Evolutionary conservation across 2,329 filamentous ascomycete genomes (phyloP), one percentile per base, ranked within the genome.

Genomic region (Talaromyces islandicus): DNA sequence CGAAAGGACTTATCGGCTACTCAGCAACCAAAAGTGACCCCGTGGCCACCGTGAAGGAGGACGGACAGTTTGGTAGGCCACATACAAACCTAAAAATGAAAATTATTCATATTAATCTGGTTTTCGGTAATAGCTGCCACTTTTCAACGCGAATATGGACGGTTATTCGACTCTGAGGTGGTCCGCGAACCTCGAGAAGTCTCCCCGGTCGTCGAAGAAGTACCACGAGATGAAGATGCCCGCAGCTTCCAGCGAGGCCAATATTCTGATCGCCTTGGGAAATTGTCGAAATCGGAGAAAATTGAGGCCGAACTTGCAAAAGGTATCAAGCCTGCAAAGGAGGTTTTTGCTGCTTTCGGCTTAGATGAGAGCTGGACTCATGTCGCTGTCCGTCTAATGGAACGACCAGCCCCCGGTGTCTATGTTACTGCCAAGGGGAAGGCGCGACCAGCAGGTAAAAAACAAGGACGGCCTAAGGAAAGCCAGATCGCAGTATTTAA

Each of bases 401-500:
- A 76, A 29, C 72, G 73, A n/a, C 66, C 70, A 12, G 63, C 60
- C 3, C 68, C 74, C 12, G 77, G 78, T 10, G 68, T 78, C 11
- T 78, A 77, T 60, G 60, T 78, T 25, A 78, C 77, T 11, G 68
- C 73, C 4, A 66, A 65, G 43, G 75, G 75, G 19, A 73, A 70
- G 59, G 70, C 75, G 38, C 69, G 74, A 56, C 72, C 75, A 21
- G 65, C 68, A n/a, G 75, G 72, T 2, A 74, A 72, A 57, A 66
- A 63, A 43, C 70, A 70, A 65, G 75, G 75, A 19, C 75, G 75
- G 9, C 74, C 75, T 41, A 67, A 67, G 35, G 69, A 66, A 56
- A 76, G 74, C 50, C 70, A 72, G n/a, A 67, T 78, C 55, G 75
- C 72, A 3, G 67, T 77, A 4, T 75, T 78, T 60, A 77, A 72